Conservation (phyloP, 2,329 filamentous ascomycete genomes). For the Aspergillus fumigatus region DNA sequence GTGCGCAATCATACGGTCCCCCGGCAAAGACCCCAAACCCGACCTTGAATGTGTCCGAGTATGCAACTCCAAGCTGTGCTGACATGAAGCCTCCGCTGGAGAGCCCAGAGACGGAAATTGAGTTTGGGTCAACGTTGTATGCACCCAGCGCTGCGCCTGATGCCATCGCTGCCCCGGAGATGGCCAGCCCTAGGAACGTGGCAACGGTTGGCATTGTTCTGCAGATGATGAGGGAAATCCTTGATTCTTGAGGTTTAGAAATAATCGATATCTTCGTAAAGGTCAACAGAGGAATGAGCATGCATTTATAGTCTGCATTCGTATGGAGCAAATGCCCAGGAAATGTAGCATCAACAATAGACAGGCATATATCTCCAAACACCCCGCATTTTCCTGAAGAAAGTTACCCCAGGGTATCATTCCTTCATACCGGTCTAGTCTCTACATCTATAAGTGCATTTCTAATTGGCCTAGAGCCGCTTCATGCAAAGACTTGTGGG, state of each 20-base stretch:
- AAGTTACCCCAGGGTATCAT: neutral
- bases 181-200: neutral
- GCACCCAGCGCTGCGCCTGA: constrained; percentile 3
- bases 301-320: neutral
- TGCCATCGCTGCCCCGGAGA: neutral
- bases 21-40: constrained; percentile 17
- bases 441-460: neutral
- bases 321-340: neutral
- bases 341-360: neutral
- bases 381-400: neutral
- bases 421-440: neutral
- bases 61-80: constrained; percentile 14
- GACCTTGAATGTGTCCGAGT: constrained; percentile 10
- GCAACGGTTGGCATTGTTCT: neutral
- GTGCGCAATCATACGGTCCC: constrained; percentile 14
- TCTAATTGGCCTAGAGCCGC: neutral
- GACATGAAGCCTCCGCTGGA: constrained; percentile 16
- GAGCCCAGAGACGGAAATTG: constrained; percentile 13
- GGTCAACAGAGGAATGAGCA: neutral
- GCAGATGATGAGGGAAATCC: neutral
- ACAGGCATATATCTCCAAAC: neutral
- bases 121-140: constrained; percentile 11
- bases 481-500: neutral
- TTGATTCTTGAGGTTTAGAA: neutral
- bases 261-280: neutral